Conservation (phyloP, 2,329 filamentous ascomycete genomes). For the Fusarium avenaceum region DNA sequence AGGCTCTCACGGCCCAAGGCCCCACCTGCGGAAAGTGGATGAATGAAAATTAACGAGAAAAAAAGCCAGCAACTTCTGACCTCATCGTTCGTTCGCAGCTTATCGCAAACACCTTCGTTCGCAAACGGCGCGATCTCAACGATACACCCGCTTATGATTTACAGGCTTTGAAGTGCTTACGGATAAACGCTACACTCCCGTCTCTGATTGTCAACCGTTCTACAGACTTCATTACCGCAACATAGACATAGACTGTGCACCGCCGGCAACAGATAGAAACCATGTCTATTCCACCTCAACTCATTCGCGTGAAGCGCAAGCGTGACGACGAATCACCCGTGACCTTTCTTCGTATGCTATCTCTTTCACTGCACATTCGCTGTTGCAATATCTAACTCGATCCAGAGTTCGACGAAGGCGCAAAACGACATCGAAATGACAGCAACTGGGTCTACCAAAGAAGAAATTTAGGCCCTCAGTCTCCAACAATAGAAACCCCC, state of each 20-base stretch:
- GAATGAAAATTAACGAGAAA: conserved; percentile 12
- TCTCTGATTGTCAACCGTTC: background rate
- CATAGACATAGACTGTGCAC: background rate
- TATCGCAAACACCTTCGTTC: conserved; percentile 1
- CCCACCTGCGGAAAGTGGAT: conserved; percentile 32
- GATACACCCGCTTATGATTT: background rate
- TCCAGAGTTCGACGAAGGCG: conserved; percentile 65
- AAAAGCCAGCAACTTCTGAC: conserved; percentile 30
- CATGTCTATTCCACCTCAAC: conserved; percentile 70
- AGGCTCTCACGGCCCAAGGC: conserved; percentile 10
- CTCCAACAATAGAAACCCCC: conserved; percentile 46
- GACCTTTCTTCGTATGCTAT: conserved; percentile 66
- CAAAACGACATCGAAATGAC: conserved; percentile 66
- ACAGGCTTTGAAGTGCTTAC: background rate
- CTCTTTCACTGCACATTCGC: conserved; percentile 15
- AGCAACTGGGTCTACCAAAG: conserved; percentile 70
- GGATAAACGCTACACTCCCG: background rate
- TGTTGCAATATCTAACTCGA: conserved; percentile 33
- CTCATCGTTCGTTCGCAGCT: conserved; percentile 30
- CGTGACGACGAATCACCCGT: conserved; percentile 67
- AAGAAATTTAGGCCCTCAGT: conserved; percentile 54
- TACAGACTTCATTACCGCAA: background rate
- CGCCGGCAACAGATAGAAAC: background rate
- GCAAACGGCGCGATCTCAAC: conserved; percentile 1
- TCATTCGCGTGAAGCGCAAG: conserved; percentile 74